Base-by-base conservation (phyloP, 2,329 filamentous ascomycete genomes). In the Fusarium tjaetaba region DNA sequence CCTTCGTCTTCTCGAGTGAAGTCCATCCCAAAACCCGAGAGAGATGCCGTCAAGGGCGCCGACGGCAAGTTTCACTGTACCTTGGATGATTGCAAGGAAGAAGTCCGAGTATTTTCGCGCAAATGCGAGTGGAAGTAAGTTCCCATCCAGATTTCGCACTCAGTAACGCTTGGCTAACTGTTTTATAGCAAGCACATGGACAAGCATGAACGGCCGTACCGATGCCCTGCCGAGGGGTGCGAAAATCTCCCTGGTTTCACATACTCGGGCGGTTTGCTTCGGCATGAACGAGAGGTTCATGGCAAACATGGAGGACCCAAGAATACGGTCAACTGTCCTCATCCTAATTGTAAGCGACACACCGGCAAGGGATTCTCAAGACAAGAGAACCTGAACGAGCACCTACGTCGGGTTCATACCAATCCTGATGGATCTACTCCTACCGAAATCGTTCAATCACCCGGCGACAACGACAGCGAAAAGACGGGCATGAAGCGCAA, bases 91-190 rank as follows among this genome's bases (percentile, higher is more conserved):
- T 98, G 95, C 78, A 87, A 85, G 18, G 89, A 92, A 59, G 87
- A 91, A 10, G 78, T 87, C 10, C 88, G 87, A 49, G 88, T 88
- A 18, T 98, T 97, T 80, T 88, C 89, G 61, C 90, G 95, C 72
- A 96, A 94, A 76, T 97, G 95, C 84, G 95, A 97, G 85, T 98
- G 94, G 94, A 97, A 93, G 94, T 96, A 86, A 89, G 93, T 88
- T 36, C 64, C n/a, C 3, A 34, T n/a, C 39, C 41, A 53, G 7
- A 36, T n/a, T n/a, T 64, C 16, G 7, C 66, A n/a, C 43, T 65
- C 8, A 24, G 24, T 45, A 22, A 28, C 30, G 39, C 9, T 53
- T 63, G 62, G 72, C 77, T 82, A 74, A 82, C 70, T 36, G 34
- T 15, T 61, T 34, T 24, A 11, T 74, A 97, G 94, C 80, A 98